These are phyloP conservation scores for Pulveroboletus ridleyi DNA, from an alignment of 1,284 basidiomycete genomes.

Conservation along the genomic window DNA sequence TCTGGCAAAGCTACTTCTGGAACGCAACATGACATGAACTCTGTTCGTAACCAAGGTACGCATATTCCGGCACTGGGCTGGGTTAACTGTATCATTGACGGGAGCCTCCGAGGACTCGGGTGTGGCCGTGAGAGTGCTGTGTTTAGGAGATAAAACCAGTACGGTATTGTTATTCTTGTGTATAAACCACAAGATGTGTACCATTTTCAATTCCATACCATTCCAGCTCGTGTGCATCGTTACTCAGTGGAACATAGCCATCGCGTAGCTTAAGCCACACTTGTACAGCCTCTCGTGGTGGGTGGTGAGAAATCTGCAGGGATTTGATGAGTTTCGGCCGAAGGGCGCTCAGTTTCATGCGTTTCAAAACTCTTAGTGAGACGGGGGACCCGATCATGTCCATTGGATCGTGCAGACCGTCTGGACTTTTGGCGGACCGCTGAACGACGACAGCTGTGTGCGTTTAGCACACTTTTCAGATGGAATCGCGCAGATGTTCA, in stretches of 20 bases:
- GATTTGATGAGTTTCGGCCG: constrained; percentile 59
- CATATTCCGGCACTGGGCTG: constrained; percentile 11
- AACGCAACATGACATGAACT: constrained; percentile 1
- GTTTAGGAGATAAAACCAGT: constrained; percentile 12
- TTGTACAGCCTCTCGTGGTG: constrained; percentile 37
- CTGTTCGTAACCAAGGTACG: constrained; percentile 28
- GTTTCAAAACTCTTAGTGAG: constrained; percentile 62
- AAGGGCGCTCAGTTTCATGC: constrained; percentile 66
- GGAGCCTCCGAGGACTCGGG: constrained; percentile 9
- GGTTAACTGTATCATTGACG: constrained; percentile 17
- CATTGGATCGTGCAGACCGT: constrained; percentile 10
- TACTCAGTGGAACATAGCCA: constrained; percentile 50
- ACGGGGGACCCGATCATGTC: constrained; percentile 32
- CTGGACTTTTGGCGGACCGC: constrained; percentile 33
- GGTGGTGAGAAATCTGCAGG: constrained; percentile 35
- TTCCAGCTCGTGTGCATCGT: constrained; percentile 60
- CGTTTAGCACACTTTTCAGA: constrained; percentile 15
- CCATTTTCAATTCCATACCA: constrained; percentile 79
- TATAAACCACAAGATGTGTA: constrained; percentile 50
- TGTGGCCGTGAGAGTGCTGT: constrained; percentile 24
- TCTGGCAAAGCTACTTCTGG: constrained; percentile 1
- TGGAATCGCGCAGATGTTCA: constrained; percentile 40
- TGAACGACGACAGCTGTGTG: constrained; percentile 46
- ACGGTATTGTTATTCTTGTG: constrained; percentile 21
- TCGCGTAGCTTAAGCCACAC: constrained; percentile 66